These are phyloP conservation scores for Fusarium phyllophilum DNA, from an alignment of 2,329 filamentous ascomycete genomes.

Conservation along the genomic window DNA sequence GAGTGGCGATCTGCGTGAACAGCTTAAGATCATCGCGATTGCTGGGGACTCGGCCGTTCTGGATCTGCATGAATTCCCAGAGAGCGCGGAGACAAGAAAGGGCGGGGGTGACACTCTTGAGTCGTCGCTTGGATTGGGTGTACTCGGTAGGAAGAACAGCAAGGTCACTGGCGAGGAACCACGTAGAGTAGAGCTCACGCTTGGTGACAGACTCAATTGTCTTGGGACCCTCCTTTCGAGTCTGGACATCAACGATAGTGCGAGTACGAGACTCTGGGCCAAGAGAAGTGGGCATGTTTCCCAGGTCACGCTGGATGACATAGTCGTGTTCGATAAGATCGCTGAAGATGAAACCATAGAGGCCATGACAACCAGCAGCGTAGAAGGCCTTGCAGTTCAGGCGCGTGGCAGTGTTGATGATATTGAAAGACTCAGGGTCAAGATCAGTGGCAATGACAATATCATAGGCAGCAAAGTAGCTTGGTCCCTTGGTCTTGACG, in stretches of 20 bases:
- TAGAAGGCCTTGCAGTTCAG: conserved; percentile 86
- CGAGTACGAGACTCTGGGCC: conserved; percentile 81
- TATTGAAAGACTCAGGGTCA: conserved; percentile 76
- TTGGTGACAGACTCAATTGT: conserved; percentile 89
- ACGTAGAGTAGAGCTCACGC: conserved; percentile 88
- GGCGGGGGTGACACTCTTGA: conserved; percentile 81
- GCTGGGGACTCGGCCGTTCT: conserved; percentile 64
- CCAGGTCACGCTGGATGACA: conserved; percentile 84
- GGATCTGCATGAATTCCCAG: conserved; percentile 78
- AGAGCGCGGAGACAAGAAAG: conserved; percentile 88
- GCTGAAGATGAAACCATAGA: conserved; percentile 95
- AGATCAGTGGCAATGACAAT: conserved; percentile 92
- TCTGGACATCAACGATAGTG: conserved; percentile 75
- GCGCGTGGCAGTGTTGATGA: conserved; percentile 88
- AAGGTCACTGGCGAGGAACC: conserved; percentile 82
- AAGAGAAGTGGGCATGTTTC: conserved; percentile 73
- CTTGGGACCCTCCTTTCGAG: conserved; percentile 74
- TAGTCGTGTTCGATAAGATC: conserved; percentile 93
- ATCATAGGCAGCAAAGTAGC: conserved; percentile 83
- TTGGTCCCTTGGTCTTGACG: conserved; percentile 73
- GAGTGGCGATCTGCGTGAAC: conserved; percentile 82
- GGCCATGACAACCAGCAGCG: conserved; percentile 84
- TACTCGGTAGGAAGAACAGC: conserved; percentile 78
- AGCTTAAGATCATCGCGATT: conserved; percentile 73
- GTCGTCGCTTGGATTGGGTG: conserved; percentile 71